These are phyloP conservation scores for Barnettozyma californica DNA, from an alignment of 805 yeast genomes.

Conservation along the genomic window DNA sequence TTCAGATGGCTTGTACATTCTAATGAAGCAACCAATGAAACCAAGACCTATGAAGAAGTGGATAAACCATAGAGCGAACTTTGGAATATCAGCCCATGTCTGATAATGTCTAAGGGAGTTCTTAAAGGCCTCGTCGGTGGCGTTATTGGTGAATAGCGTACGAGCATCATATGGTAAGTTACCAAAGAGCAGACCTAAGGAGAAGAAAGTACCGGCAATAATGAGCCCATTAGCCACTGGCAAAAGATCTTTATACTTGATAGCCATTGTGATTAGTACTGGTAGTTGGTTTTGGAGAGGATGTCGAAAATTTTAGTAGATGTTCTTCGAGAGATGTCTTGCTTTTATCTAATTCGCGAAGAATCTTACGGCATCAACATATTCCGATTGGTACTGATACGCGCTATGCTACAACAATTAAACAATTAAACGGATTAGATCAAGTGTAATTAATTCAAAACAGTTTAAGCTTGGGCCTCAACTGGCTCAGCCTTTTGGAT, in stretches of 20 bases:
- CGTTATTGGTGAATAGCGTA: conserved; percentile 60
- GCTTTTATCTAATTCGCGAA: background rate
- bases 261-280: conserved; percentile 15
- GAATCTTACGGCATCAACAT: background rate
- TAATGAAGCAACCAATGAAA: conserved; percentile 64
- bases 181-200: conserved; percentile 71
- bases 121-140: conserved; percentile 49
- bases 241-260: conserved; percentile 37
- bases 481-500: conserved; percentile 29
- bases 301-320: background rate
- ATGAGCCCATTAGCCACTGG: conserved; percentile 44
- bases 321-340: background rate
- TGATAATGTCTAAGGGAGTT: conserved; percentile 69
- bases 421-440: background rate
- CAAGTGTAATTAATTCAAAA: background rate
- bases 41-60: conserved; percentile 63
- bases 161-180: conserved; percentile 79
- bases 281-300: background rate
- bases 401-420: background rate
- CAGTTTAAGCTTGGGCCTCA: conserved; percentile 13
- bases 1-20: conserved; percentile 81
- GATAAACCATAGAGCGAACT: conserved; percentile 50
- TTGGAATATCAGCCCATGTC: conserved; percentile 64
- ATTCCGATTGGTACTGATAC: background rate
- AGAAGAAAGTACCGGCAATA: conserved; percentile 48